These are phyloP conservation scores for Eustoma russellianum DNA, from an alignment of 257 asterid genomes.

Conservation along the genomic window DNA sequence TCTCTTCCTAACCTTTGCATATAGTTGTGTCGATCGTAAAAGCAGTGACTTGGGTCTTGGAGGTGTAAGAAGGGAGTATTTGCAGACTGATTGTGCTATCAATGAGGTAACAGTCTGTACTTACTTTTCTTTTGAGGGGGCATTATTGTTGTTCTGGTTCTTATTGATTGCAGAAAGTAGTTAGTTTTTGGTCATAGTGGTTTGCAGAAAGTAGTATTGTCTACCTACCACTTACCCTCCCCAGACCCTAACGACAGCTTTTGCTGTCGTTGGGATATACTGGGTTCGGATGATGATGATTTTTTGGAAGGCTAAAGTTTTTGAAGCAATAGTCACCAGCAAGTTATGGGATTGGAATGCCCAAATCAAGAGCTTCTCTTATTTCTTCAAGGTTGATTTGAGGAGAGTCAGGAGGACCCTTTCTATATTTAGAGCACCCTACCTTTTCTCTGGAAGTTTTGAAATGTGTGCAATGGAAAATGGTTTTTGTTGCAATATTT, in stretches of 20 bases:
- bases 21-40: slow-evolving; percentile 84
- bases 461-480: background rate
- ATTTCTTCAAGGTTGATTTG: too few relatives aligned
- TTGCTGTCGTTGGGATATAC: too few relatives aligned
- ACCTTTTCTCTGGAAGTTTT: slow-evolving; percentile 1
- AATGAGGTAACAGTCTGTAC: slow-evolving; percentile 38
- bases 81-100: slow-evolving; percentile 92
- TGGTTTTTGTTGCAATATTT: background rate
- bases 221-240: too few relatives aligned
- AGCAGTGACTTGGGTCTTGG: slow-evolving; percentile 95
- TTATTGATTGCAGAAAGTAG: too few relatives aligned
- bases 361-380: too few relatives aligned
- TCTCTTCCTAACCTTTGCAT: slow-evolving; percentile 14
- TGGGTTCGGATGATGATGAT: too few relatives aligned
- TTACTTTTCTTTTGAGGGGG: background rate
- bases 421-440: background rate
- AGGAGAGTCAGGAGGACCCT: background rate
- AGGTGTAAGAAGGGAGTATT: slow-evolving; percentile 74
- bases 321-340: too few relatives aligned
- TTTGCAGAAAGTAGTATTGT: too few relatives aligned
- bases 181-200: too few relatives aligned
- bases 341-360: too few relatives aligned
- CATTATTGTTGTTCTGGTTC: background rate
- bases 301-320: too few relatives aligned
- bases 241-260: too few relatives aligned